phyloP scores from a whole-genome alignment of 2,329 filamentous ascomycete genomes.

The Seiridium unicorne region DNA sequence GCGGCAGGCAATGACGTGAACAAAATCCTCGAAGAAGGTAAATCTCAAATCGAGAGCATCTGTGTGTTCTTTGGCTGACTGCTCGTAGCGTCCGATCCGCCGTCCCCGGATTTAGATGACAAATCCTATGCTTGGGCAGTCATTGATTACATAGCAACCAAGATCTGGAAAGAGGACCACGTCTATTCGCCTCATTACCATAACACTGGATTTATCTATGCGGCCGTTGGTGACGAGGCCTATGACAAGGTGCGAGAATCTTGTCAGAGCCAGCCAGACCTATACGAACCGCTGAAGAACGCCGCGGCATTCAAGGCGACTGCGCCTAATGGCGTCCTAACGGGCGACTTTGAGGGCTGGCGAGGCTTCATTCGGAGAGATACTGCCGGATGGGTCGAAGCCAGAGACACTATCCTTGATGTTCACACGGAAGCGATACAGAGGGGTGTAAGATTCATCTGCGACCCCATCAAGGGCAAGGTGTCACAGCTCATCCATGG shows the following conservation, averaged over 20 bases:
- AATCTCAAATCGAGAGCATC: background rate
- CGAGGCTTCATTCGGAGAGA: constrained; percentile 43
- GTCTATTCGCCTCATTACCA: constrained; percentile 43
- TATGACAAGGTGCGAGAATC: constrained; percentile 10
- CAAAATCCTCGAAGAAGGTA: constrained; percentile 21
- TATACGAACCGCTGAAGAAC: constrained; percentile 31
- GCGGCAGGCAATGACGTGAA: constrained; percentile 23
- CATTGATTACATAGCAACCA: constrained; percentile 22
- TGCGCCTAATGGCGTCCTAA: constrained; percentile 50
- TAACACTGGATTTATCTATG: constrained; percentile 40
- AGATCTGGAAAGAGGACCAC: constrained; percentile 41
- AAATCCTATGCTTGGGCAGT: constrained; percentile 26
- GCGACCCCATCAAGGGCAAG: constrained; percentile 22
- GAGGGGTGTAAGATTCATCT: constrained; percentile 45
- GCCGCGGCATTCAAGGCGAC: constrained; percentile 45
- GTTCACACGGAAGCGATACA: constrained; percentile 41
- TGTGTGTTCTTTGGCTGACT: constrained; percentile 14
- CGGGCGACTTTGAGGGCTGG: constrained; percentile 48
- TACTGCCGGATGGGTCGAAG: constrained; percentile 53
- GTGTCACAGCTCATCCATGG: background rate
- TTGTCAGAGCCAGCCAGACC: constrained; percentile 14
- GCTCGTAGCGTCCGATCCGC: constrained; percentile 6
- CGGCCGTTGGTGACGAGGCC: constrained; percentile 18
- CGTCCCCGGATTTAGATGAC: constrained; percentile 27
- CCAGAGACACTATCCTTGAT: constrained; percentile 44